phyloP scores from a whole-genome alignment of 225 moss, liverwort and hornwort genomes.

The Takakia lepidozioides region DNA sequence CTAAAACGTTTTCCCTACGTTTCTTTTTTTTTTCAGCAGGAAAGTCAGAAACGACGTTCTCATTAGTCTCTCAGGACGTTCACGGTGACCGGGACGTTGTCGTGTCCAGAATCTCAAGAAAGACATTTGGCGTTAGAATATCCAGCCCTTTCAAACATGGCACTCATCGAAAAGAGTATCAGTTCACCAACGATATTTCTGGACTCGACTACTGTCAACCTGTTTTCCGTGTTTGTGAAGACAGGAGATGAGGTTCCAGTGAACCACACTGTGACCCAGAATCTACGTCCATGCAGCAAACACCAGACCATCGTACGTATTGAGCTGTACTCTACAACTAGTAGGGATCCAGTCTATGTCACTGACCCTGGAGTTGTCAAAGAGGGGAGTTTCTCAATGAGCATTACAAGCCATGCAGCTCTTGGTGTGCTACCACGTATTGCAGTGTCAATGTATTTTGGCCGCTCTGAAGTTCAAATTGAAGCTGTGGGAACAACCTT shows the following conservation, averaged over 20 bases:
- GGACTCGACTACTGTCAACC: not conserved
- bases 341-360: constrained; percentile 20
- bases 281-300: constrained; percentile 23
- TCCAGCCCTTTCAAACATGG: not conserved
- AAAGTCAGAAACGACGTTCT: no score
- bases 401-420: constrained; percentile 14
- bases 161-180: constrained; percentile 17
- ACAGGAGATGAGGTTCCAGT: constrained; percentile 8
- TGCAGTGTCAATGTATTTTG: constrained; percentile 51
- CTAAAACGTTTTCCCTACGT: no score
- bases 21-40: no score
- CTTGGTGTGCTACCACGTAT: constrained; percentile 13
- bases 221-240: not conserved
- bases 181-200: no score
- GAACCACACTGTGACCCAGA: constrained; percentile 28
- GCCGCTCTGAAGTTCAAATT: constrained; percentile 39
- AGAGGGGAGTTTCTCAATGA: constrained; percentile 39
- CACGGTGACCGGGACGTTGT: no score
- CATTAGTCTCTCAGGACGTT: no score
- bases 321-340: constrained; percentile 24
- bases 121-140: constrained; percentile 4
- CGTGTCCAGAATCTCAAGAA: constrained; percentile 12
- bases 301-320: constrained; percentile 32
- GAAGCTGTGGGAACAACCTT: constrained; percentile 42
- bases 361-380: constrained; percentile 21